A percentile compares a stretch with the other conserved stretches of the same genome.
These are phyloP conservation scores for Ceratocystis ficicola DNA, from an alignment of 2,329 filamentous ascomycete species.

Conservation along the genomic window DNA sequence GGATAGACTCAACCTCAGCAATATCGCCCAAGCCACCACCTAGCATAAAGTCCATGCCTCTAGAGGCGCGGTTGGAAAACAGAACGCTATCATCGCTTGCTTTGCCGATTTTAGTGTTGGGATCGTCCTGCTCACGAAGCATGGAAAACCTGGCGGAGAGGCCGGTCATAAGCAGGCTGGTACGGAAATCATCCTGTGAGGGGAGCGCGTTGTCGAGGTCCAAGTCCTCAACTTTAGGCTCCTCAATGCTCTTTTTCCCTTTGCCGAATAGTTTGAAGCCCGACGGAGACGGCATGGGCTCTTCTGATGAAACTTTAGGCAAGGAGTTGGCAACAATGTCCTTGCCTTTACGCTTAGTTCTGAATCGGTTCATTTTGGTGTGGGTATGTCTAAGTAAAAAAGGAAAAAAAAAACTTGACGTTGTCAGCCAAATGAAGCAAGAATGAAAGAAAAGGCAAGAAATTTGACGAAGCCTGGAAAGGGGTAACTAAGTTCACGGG, in stretches of 20 bases:
- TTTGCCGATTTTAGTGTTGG: constrained; percentile 77
- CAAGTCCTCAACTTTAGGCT: constrained; percentile 51
- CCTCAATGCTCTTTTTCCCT: constrained; percentile 42
- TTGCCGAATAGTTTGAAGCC: constrained; percentile 44
- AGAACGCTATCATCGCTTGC: constrained; percentile 91
- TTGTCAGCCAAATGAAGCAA: too few species aligned
- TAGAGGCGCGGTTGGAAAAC: constrained; percentile 65
- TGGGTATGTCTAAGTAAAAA: constrained; percentile 1
- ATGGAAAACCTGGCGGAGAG: constrained; percentile 93
- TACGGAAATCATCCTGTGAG: constrained; percentile 78
- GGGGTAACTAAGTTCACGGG: not conserved
- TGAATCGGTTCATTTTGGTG: constrained; percentile 60
- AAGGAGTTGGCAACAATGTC: constrained; percentile 36
- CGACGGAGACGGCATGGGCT: constrained; percentile 29
- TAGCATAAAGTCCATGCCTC: constrained; percentile 54
- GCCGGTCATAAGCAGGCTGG: constrained; percentile 89
- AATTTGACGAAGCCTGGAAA: too few species aligned
- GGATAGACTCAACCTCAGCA: constrained; percentile 76
- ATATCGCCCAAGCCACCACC: constrained; percentile 59
- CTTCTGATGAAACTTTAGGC: constrained; percentile 41
- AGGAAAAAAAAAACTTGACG: not conserved
- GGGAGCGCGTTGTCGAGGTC: constrained; percentile 63
- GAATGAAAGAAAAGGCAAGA: not conserved
- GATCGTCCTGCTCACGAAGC: constrained; percentile 89
- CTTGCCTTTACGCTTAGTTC: constrained; percentile 58